phyloP scores from a whole-genome alignment of 768 basidiomycete genomes.

The Suillus tomentosus region DNA sequence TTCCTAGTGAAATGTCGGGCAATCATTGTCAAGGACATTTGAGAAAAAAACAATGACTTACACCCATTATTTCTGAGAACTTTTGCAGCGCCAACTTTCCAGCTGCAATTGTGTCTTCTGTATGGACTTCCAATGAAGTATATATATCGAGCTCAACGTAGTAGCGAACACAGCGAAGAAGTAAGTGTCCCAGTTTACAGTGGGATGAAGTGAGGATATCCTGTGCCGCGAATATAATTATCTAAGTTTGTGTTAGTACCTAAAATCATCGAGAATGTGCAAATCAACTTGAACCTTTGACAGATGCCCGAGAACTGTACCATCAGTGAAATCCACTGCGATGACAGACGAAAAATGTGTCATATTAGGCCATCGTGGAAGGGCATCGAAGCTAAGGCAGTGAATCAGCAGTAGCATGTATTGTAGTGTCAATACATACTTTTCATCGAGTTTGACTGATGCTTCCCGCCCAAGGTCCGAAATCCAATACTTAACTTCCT shows the following conservation, averaged over 20 bases:
- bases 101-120: conserved; percentile 25
- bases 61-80: conserved; percentile 25
- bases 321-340: too few relatives aligned
- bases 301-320: too few relatives aligned
- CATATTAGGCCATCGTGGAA: too few relatives aligned
- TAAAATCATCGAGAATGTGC: too few relatives aligned
- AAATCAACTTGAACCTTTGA: too few relatives aligned
- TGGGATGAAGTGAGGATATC: conserved; percentile 22
- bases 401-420: too few relatives aligned
- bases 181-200: conserved; percentile 22
- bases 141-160: conserved; percentile 36
- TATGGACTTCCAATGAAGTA: conserved; percentile 35
- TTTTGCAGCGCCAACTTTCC: conserved; percentile 22
- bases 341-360: too few relatives aligned
- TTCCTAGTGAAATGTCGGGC: background rate
- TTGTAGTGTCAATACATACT: too few relatives aligned
- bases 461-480: too few relatives aligned
- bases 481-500: too few relatives aligned
- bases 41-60: conserved; percentile 14
- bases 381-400: too few relatives aligned
- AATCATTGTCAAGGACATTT: background rate
- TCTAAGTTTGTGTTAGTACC: conserved; percentile 10
- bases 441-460: too few relatives aligned
- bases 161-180: conserved; percentile 31
- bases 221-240: conserved; percentile 31